phyloP scores from a whole-genome alignment of 305 asterid species.

The Rubia tinctorum region DNA sequence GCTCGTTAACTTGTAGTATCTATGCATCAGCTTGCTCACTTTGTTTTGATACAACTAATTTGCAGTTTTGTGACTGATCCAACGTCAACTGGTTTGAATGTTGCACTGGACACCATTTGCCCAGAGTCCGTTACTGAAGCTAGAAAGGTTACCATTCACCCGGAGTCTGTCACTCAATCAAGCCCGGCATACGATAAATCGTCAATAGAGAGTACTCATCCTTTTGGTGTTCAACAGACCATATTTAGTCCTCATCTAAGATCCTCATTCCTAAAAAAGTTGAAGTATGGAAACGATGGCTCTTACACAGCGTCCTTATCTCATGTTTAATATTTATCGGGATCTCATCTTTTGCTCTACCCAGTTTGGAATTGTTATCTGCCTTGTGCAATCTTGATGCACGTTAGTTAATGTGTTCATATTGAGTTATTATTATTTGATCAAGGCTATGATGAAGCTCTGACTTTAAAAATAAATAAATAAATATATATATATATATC shows the following conservation, averaged over 20 bases:
- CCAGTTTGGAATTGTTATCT: not conserved
- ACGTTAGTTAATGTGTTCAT: not conserved
- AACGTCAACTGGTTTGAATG: slow-evolving; percentile 50
- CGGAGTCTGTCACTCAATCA: slow-evolving; percentile 10
- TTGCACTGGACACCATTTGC: slow-evolving; percentile 42
- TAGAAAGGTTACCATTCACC: not conserved
- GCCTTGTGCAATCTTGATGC: not conserved
- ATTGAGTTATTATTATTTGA: not conserved
- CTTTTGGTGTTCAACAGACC: slow-evolving; percentile 54
- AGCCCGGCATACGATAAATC: slow-evolving; percentile 24
- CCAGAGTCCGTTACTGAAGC: slow-evolving; percentile 25
- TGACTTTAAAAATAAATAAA: not conserved
- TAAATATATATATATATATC: no score
- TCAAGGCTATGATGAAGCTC: not conserved
- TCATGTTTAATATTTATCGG: slow-evolving; percentile 21
- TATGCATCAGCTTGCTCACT: not conserved
- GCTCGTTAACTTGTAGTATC: slow-evolving; percentile 5
- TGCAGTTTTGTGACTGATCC: slow-evolving; percentile 52
- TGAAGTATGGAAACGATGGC: slow-evolving; percentile 47
- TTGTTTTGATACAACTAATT: slow-evolving; percentile 6
- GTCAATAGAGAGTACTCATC: slow-evolving; percentile 24
- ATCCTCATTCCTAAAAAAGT: slow-evolving; percentile 51
- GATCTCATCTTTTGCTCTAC: not conserved
- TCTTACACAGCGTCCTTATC: slow-evolving; percentile 64
- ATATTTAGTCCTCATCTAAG: slow-evolving; percentile 43